These are phyloP conservation scores for Metschnikowia gruessii DNA, from an alignment of 805 yeast genomes.

Conservation along the genomic window DNA sequence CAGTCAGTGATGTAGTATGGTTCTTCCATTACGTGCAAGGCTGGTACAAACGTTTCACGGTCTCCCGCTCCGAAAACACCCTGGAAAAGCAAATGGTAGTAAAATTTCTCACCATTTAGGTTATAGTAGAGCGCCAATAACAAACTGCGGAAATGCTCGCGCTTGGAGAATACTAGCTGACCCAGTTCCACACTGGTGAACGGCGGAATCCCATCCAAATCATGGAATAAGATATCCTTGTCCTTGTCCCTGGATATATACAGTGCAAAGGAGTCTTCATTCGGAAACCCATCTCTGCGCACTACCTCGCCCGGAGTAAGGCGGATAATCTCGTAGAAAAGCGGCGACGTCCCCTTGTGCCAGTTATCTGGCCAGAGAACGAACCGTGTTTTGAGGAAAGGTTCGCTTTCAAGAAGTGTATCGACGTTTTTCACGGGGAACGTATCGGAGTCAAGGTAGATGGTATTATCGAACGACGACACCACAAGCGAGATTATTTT, in stretches of 20 bases:
- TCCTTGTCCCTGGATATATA: slow-evolving; percentile 22
- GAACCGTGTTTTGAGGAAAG: slow-evolving; percentile 16
- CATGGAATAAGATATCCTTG: slow-evolving; percentile 27
- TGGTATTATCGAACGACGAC: slow-evolving; percentile 44
- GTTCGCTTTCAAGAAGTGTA: slow-evolving; percentile 22
- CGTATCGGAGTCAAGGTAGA: slow-evolving; percentile 48
- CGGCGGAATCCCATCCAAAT: slow-evolving; percentile 31
- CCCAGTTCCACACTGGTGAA: slow-evolving; percentile 34
- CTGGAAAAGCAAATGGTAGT: slow-evolving; percentile 33
- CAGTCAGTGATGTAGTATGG: slow-evolving; percentile 27
- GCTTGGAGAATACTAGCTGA: slow-evolving; percentile 35
- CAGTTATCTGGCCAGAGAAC: slow-evolving; percentile 26
- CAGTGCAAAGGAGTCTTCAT: slow-evolving; percentile 24
- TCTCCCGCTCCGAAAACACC: slow-evolving; percentile 37
- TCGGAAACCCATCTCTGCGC: slow-evolving; percentile 29
- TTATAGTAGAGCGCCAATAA: slow-evolving; percentile 37
- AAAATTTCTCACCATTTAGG: slow-evolving; percentile 28
- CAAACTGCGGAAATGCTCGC: slow-evolving; percentile 30
- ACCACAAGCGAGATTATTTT: slow-evolving; percentile 45
- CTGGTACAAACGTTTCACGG: slow-evolving; percentile 38
- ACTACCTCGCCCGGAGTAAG: slow-evolving; percentile 19
- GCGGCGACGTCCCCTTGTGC: slow-evolving; percentile 24
- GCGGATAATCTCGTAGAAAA: slow-evolving; percentile 22
- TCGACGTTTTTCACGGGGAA: slow-evolving; percentile 44
- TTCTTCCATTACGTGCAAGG: slow-evolving; percentile 35